phyloP scores from a whole-genome alignment of 2,329 filamentous ascomycete genomes.

The Penicillium nordicum region DNA sequence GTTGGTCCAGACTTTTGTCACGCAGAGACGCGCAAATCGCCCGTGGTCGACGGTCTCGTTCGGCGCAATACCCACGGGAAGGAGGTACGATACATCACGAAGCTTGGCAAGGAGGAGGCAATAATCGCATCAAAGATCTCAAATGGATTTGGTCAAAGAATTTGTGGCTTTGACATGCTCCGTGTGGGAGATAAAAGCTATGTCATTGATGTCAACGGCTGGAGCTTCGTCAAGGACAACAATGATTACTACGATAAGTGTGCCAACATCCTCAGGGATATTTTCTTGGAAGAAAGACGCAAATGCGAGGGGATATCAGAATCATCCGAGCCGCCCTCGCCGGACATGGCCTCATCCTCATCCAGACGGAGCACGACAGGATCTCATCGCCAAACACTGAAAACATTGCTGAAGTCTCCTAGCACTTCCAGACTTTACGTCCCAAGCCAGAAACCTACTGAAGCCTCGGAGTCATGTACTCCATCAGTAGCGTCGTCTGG shows the following conservation, averaged over 20 bases:
- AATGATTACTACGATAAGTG: constrained; percentile 96
- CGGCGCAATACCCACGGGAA: constrained; percentile 96
- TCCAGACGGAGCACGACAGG: constrained; percentile 39
- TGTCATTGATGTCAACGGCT: constrained; percentile 98
- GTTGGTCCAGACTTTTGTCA: constrained; percentile 92
- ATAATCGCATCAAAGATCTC: constrained; percentile 87
- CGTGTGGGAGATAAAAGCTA: constrained; percentile 86
- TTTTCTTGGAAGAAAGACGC: constrained; percentile 76
- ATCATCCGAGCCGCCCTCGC: constrained; percentile 33
- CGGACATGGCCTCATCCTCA: constrained; percentile 31
- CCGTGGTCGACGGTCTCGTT: constrained; percentile 93
- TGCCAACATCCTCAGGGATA: constrained; percentile 77
- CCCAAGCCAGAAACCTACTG: constrained; percentile 40
- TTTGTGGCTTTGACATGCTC: constrained; percentile 93
- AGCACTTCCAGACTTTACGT: constrained; percentile 60
- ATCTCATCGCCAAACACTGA: constrained; percentile 51
- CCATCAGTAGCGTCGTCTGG: constrained; percentile 34
- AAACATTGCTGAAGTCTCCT: constrained; percentile 61
- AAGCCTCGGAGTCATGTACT: constrained; percentile 34
- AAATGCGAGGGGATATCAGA: constrained; percentile 34
- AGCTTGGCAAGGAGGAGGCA: constrained; percentile 73
- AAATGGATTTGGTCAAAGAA: constrained; percentile 84
- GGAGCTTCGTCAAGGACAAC: constrained; percentile 99
- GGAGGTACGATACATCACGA: constrained; percentile 91
- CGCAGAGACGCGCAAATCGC: constrained; percentile 94